phyloP scores from a whole-genome alignment of 2,329 filamentous ascomycete species.

The Pestalotiopsis sp. region DNA sequence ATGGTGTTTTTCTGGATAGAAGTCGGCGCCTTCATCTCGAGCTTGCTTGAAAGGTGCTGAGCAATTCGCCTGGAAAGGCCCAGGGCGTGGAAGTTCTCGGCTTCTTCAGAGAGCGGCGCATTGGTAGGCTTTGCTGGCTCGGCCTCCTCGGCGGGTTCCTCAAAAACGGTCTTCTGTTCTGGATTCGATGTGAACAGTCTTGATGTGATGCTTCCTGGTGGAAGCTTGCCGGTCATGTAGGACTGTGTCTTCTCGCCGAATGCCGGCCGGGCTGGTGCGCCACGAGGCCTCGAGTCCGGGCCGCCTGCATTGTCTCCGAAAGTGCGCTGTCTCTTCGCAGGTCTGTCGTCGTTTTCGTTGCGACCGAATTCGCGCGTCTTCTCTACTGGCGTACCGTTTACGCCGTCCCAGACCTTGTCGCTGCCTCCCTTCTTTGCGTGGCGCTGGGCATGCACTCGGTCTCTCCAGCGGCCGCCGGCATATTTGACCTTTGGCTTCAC shows the following conservation, averaged over 20 bases:
- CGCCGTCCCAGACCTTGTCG: slow-evolving; percentile 28
- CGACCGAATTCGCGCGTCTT: slow-evolving; percentile 24
- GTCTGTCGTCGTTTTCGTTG: slow-evolving; percentile 26
- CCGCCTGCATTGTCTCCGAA: slow-evolving; percentile 21
- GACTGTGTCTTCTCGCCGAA: slow-evolving; percentile 27
- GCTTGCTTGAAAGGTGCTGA: slow-evolving; percentile 80
- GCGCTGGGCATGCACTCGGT: slow-evolving; percentile 80
- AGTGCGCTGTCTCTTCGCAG: slow-evolving; percentile 49
- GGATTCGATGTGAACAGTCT: slow-evolving; percentile 94
- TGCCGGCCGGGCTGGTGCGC: slow-evolving; percentile 17
- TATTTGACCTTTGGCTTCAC: slow-evolving; percentile 67
- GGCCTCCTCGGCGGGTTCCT: slow-evolving; percentile 48
- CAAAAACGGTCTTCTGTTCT: slow-evolving; percentile 63
- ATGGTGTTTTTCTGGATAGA: slow-evolving; percentile 93
- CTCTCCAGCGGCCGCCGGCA: slow-evolving; percentile 92
- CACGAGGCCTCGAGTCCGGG: slow-evolving; percentile 11
- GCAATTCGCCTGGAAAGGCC: slow-evolving; percentile 82
- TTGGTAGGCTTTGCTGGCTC: slow-evolving; percentile 79
- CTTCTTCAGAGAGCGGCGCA: slow-evolving; percentile 81
- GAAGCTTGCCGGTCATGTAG: slow-evolving; percentile 38
- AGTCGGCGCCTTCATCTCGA: slow-evolving; percentile 87
- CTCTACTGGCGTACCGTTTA: slow-evolving; percentile 32
- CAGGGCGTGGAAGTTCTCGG: slow-evolving; percentile 83
- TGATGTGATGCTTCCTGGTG: slow-evolving; percentile 61
- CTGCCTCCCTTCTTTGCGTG: slow-evolving; percentile 37